Conservation (phyloP, 495 filamentous ascomycete species). For the Zalerion maritima region DNA sequence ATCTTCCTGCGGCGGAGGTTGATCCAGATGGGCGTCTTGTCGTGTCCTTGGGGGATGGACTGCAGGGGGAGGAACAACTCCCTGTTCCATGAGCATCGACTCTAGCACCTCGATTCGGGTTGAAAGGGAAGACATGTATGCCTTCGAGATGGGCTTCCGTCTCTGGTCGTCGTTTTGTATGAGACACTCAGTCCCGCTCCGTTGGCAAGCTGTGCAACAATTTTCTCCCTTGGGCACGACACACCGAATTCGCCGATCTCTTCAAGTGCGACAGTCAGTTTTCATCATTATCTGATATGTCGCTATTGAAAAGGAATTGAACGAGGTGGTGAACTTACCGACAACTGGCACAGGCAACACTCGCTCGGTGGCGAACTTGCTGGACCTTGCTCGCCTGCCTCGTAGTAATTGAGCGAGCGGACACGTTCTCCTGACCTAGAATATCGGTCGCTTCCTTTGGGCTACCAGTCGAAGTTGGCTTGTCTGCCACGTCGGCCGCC, state of each 20-base stretch:
- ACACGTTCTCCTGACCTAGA: constrained; percentile 14
- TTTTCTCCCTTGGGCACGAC: constrained; percentile 36
- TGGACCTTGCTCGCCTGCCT: constrained; percentile 16
- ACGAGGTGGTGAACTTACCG: too few species aligned
- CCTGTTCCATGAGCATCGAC: constrained; percentile 31
- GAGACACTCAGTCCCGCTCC: constrained; percentile 33
- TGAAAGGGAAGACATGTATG: constrained; percentile 40
- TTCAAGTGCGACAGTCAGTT: constrained; percentile 23
- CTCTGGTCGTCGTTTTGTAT: constrained; percentile 44
- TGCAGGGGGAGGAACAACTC: constrained; percentile 32
- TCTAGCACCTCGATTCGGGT: constrained; percentile 35
- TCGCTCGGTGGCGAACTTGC: constrained; percentile 23
- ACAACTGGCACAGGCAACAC: constrained; percentile 26
- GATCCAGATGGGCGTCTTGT: constrained; percentile 17
- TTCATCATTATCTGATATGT: too few species aligned
- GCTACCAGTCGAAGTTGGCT: too few species aligned
- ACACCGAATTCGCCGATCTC: constrained; percentile 40
- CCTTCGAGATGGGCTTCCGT: constrained; percentile 37
- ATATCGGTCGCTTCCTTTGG: constrained; percentile 15
- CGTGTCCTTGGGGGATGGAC: constrained; percentile 37
- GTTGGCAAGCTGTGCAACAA: constrained; percentile 38
- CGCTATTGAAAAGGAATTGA: too few species aligned
- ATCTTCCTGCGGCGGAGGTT: constrained; percentile 8
- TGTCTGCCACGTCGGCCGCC: too few species aligned
- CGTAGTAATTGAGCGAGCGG: constrained; percentile 9